Percentiles rank a stretch among this genome's conserved stretches.
These are phyloP conservation scores for Daldinia grandis DNA, from an alignment of 495 filamentous ascomycete genomes.

Conservation along the genomic window DNA sequence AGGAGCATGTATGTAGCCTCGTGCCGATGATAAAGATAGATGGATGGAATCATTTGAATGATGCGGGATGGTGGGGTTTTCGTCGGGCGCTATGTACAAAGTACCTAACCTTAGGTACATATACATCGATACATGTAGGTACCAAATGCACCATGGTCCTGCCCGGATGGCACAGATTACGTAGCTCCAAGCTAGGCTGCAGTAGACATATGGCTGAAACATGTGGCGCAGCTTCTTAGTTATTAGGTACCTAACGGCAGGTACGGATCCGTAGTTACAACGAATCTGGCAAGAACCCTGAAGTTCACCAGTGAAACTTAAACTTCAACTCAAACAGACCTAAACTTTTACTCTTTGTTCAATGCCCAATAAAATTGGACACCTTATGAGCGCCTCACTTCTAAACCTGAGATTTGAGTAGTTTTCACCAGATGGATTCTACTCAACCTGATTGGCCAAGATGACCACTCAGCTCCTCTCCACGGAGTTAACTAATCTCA, in stretches of 20 bases:
- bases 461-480: slow-evolving; percentile 95
- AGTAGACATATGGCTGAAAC: slow-evolving; percentile 17
- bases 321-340: slow-evolving; percentile 4
- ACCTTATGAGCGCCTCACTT: background rate
- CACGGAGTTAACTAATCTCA: slow-evolving; percentile 87
- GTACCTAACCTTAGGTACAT: too few species aligned
- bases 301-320: slow-evolving; percentile 16
- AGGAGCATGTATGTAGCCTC: background rate
- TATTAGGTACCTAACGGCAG: background rate
- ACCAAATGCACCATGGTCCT: background rate
- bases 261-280: slow-evolving; percentile 10
- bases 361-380: background rate
- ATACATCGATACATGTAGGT: background rate
- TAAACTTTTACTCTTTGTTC: slow-evolving; percentile 1
- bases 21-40: background rate
- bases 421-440: slow-evolving; percentile 38
- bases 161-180: background rate
- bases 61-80: slow-evolving; percentile 37
- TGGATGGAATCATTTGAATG: slow-evolving; percentile 9
- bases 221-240: slow-evolving; percentile 23
- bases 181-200: background rate
- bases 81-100: background rate
- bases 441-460: slow-evolving; percentile 51
- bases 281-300: slow-evolving; percentile 45
- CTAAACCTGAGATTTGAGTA: background rate